These are phyloP conservation scores for Pseudonitzschia pungens DNA, from an alignment of 108 stramenopile species.

Conservation along the genomic window DNA sequence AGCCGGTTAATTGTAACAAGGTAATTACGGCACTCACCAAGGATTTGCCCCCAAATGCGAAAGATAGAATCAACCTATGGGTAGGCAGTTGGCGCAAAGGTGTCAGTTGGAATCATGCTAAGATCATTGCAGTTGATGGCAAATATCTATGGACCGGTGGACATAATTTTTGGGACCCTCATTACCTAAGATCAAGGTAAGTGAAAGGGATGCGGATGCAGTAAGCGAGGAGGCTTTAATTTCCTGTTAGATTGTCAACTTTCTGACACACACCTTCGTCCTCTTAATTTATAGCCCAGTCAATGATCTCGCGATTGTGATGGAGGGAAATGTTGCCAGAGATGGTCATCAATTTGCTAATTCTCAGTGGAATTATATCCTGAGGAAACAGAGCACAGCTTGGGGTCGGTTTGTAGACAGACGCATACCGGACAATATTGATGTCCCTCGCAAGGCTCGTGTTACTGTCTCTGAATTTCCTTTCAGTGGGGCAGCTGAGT, in stretches of 20 bases:
- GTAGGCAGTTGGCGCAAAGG: slow-evolving; percentile 65
- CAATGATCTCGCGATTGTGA: slow-evolving; percentile 54
- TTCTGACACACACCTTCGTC: neutral
- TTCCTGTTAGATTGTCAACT: neutral
- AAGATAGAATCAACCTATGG: slow-evolving; percentile 52
- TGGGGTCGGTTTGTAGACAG: slow-evolving; percentile 50
- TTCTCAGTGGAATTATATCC: slow-evolving; percentile 56
- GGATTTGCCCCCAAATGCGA: slow-evolving; percentile 48
- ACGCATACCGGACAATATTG: slow-evolving; percentile 47
- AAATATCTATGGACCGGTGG: slow-evolving; percentile 60
- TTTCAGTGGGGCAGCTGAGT: slow-evolving; percentile 22
- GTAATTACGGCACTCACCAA: slow-evolving; percentile 47
- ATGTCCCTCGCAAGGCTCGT: slow-evolving; percentile 33
- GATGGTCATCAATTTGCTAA: slow-evolving; percentile 64
- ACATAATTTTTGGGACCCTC: slow-evolving; percentile 61
- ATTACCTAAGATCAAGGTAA: slow-evolving; percentile 39
- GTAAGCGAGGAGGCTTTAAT: neutral
- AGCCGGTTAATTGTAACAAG: slow-evolving; percentile 54
- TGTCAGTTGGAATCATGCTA: slow-evolving; percentile 64
- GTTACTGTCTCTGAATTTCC: slow-evolving; percentile 50
- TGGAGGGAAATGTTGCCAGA: slow-evolving; percentile 48
- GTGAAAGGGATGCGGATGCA: neutral
- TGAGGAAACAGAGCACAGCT: slow-evolving; percentile 48
- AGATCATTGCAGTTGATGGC: slow-evolving; percentile 68
- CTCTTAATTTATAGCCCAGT: slow-evolving; percentile 38